Base-by-base conservation (phyloP, 2,329 filamentous ascomycete species). In the Clonostachys sp. region DNA sequence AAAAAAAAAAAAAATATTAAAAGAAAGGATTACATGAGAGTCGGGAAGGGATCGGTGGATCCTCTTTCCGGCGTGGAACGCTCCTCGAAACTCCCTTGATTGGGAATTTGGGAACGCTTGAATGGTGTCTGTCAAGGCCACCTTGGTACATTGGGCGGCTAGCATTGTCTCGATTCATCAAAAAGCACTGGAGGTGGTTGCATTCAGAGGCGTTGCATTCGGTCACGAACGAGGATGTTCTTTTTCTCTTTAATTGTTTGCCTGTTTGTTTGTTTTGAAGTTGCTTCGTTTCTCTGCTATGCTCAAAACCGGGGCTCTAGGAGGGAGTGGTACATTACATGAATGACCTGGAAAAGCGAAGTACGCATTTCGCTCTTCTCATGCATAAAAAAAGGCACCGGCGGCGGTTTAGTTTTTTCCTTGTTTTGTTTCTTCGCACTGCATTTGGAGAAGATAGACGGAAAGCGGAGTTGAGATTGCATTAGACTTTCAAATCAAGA, bases 21-120 rank as follows among this genome's bases (percentile, higher is more conserved):
- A 30, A 30, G 24, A 30, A 30, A 30, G 24, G 24, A 30, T 30
- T 30, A 30, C 24, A 30, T 30, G 24, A 30, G 24, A 30, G 24
- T 30, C 24, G 24, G 24, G 24, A 30, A 10, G 24, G 24, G 24
- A 30, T 30, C 24, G 3, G 24, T 30, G 24, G 24, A 30, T 30
- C 9, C 24, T 30, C 24, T 30, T 30, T 30, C 24, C 24, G 24
- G 24, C 24, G 24, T 30, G 24, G 24, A 30, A 30, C 24, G 24
- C 24, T 30, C 24, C 24, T 30, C 24, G 24, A 30, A 30, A 30
- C 58, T 84, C 84, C 73, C 60, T 78, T 57, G 66, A 71, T 51
- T 64, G 62, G 51, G 65, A 69, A 53, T 69, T 68, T 52, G 70
- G 70, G 51, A 66, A 68, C 51, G 63, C 70, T 55, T 66, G 63